These are phyloP conservation scores for Zostera marina DNA, from an alignment of 116 monocot genomes.

Conservation along the genomic window DNA sequence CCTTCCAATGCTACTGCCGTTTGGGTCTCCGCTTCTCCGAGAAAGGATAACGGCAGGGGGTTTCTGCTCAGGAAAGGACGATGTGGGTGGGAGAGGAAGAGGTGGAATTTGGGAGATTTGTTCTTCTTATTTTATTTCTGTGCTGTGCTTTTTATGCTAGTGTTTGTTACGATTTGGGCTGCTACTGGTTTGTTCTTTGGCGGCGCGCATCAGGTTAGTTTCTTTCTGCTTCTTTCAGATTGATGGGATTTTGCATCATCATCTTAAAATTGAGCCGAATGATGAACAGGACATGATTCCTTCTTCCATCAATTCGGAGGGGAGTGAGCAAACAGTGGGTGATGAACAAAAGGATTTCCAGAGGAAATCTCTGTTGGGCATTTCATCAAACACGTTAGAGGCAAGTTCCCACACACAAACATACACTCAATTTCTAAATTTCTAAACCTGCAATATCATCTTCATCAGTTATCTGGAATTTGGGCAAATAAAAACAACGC, in stretches of 20 bases:
- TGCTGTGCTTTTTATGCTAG: not conserved
- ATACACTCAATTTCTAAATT: too few species aligned
- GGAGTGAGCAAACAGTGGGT: not conserved
- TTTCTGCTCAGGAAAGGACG: not conserved
- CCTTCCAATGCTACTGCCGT: not conserved
- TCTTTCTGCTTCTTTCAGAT: not conserved
- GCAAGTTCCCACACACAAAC: too few species aligned
- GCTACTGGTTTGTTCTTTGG: not conserved
- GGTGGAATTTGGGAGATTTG: not conserved
- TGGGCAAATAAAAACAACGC: constrained; percentile 25
- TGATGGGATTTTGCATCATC: not conserved
- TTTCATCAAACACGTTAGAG: constrained; percentile 16
- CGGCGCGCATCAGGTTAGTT: not conserved
- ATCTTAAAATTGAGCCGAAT: not conserved
- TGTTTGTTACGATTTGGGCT: constrained; percentile 3
- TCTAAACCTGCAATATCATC: not conserved
- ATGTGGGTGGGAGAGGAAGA: constrained; percentile 2
- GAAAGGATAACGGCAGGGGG: not conserved
- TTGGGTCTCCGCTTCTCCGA: not conserved
- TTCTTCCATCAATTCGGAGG: constrained; percentile 10
- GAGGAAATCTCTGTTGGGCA: constrained; percentile 27
- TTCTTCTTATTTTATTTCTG: constrained; percentile 6
- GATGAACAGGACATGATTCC: constrained; percentile 29
- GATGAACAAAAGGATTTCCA: constrained; percentile 33
- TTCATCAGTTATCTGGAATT: constrained; percentile 21